phyloP scores from a whole-genome alignment of 108 stramenopile genomes.

The Discostella pseudostelligera region DNA sequence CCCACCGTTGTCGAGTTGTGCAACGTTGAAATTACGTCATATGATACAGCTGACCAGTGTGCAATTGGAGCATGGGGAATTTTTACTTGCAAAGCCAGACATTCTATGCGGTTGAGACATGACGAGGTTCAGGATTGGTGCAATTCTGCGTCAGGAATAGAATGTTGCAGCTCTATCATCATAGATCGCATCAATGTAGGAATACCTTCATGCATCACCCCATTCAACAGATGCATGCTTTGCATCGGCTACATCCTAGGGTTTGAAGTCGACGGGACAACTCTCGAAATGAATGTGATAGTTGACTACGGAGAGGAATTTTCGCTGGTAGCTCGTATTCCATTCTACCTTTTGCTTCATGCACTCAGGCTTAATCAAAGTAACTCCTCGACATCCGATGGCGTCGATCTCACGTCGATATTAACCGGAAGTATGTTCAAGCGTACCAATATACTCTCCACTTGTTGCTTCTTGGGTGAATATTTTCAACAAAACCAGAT shows the following conservation, averaged over 20 bases:
- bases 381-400: not conserved
- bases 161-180: constrained; percentile 11
- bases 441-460: not conserved
- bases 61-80: constrained; percentile 49
- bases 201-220: constrained; percentile 29
- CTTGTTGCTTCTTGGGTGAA: constrained; percentile 3
- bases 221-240: constrained; percentile 18
- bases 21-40: constrained; percentile 55
- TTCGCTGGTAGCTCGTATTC: constrained; percentile 15
- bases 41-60: constrained; percentile 63
- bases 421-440: not conserved
- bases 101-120: constrained; percentile 15
- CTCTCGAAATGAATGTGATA: constrained; percentile 9
- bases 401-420: not conserved
- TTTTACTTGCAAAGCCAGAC: constrained; percentile 43
- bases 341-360: constrained; percentile 19
- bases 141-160: constrained; percentile 18
- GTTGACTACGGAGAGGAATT: constrained; percentile 37
- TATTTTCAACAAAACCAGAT: constrained; percentile 31
- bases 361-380: constrained; percentile 15
- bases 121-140: constrained; percentile 45
- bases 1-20: constrained; percentile 47
- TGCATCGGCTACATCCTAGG: constrained; percentile 48
- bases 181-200: constrained; percentile 38
- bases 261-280: constrained; percentile 5